Conservation (phyloP, 352 stramenopile species). For the Thalassiosira ordinaria region DNA sequence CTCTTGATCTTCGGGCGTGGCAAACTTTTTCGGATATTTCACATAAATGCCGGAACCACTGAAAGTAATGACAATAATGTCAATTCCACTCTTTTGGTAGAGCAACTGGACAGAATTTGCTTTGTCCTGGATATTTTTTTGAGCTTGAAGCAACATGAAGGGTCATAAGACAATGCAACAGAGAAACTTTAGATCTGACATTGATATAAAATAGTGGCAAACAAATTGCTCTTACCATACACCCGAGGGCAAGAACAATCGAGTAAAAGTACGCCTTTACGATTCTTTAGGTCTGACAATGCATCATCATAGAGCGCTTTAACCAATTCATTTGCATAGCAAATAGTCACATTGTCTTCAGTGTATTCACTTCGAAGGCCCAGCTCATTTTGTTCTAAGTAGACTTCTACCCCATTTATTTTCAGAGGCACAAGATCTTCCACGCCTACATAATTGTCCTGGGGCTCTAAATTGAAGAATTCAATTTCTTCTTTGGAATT, state of each 20-base stretch:
- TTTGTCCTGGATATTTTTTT: too few relatives aligned
- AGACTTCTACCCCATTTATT: slow-evolving; percentile 39
- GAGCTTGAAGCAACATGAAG: too few relatives aligned
- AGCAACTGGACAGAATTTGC: slow-evolving; percentile 32
- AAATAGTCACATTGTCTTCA: slow-evolving; percentile 5
- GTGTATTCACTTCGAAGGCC: slow-evolving; percentile 3
- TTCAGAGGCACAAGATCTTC: slow-evolving; percentile 39
- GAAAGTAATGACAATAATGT: slow-evolving; percentile 40
- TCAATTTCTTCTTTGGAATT: slow-evolving; percentile 26
- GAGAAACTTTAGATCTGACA: too few relatives aligned
- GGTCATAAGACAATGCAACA: too few relatives aligned
- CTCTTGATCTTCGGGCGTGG: not conserved
- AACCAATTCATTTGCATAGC: slow-evolving; percentile 43
- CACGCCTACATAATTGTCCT: slow-evolving; percentile 43
- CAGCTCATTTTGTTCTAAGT: slow-evolving; percentile 49
- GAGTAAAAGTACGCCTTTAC: slow-evolving; percentile 53
- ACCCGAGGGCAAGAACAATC: slow-evolving; percentile 43
- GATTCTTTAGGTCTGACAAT: not conserved
- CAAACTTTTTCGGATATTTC: slow-evolving; percentile 14
- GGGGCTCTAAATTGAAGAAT: slow-evolving; percentile 40
- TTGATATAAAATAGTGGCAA: too few relatives aligned
- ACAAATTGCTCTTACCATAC: slow-evolving; percentile 23
- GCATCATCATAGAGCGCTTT: slow-evolving; percentile 49
- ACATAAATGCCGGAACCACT: slow-evolving; percentile 30
- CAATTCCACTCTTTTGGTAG: slow-evolving; percentile 13